Evolutionary conservation across 169 alveolate genomes (phyloP).

Genomic region (Amoebophrya sp.): DNA sequence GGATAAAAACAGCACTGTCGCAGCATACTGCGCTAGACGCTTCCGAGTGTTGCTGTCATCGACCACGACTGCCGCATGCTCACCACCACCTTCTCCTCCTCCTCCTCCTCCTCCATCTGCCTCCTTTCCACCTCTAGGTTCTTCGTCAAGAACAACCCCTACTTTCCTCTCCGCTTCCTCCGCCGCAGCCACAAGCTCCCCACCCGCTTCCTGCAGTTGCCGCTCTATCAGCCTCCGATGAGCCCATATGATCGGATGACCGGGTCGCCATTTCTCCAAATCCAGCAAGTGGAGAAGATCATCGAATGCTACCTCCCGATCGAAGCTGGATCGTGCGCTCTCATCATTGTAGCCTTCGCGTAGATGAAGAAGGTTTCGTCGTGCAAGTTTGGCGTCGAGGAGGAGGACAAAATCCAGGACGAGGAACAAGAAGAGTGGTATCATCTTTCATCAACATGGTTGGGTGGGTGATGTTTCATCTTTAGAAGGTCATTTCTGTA

Average conservation of each 20-base stretch:
- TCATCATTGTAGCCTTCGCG: constrained; percentile 13
- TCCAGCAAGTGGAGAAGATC: neutral
- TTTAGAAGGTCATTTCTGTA: no score
- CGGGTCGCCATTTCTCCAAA: constrained; percentile 21
- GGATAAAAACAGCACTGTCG: neutral
- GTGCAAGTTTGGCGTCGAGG: no score
- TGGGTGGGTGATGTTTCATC: no score
- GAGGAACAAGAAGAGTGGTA: no score
- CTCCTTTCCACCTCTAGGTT: no score
- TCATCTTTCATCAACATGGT: no score
- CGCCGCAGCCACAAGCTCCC: no score
- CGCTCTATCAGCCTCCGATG: neutral
- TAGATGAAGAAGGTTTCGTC: neutral
- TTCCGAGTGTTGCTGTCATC: neutral
- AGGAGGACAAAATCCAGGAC: no score
- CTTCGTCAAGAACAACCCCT: no score
- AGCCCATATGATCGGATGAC: constrained; percentile 10
- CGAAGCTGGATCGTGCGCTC: neutral
- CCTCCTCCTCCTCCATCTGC: neutral
- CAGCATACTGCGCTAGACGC: neutral
- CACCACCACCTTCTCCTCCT: neutral
- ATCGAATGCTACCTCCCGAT: neutral
- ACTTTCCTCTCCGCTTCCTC: no score
- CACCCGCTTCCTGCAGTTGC: neutral
- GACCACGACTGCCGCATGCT: no score